Base-by-base conservation (phyloP, 441 rosid genomes). In the Erodium chrysanthum region DNA sequence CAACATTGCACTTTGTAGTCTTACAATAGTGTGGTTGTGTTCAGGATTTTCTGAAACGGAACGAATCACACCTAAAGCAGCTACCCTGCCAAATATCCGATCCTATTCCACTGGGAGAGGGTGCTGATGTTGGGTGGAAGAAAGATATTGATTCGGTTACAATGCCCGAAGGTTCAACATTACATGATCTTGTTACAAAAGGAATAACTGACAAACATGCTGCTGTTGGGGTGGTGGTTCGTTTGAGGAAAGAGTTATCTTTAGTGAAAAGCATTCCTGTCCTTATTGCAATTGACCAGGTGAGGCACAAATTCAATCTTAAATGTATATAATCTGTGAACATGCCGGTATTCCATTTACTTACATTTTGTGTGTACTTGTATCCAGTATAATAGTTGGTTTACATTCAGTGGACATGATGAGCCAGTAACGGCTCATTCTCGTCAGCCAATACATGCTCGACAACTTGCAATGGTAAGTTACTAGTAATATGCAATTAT, bases 331-430 rank as follows among this genome's bases (percentile, higher is more conserved):
- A 44, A 21, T 48, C 48, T 59, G 23, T 59, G 9, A 69, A 27
- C 42, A 25, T 59, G 58, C 35, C 66, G 27, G 14, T 40, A 40
- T 76, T 3, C 67, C 21, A 66, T 70, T 59, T 62, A 67, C 56
- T 79, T 42, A 71, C 68, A 63, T 73, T 37, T 76, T 73, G 22
- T 29, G 64, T 23, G 74, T 73, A 12, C 71, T 67, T 71, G 68
- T 74, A 60, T 79, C 63, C 92, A 91, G 98, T 94, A 91, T 65
- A 89, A 88, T 71, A 94, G 70, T 71, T 94, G 99, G 99, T 94
- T 89, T 76, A 87, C 97, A 25, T 94, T 94, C 86, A 94, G 97
- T 25, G 91, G 88, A 81, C 85, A 84, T 71, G 92, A 89, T 72
- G 98, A 91, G 82, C 88, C 97, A 15, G 83, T 84, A 56, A 83